Conservation (phyloP, 495 filamentous ascomycete genomes). For the Extremus antarcticus region DNA sequence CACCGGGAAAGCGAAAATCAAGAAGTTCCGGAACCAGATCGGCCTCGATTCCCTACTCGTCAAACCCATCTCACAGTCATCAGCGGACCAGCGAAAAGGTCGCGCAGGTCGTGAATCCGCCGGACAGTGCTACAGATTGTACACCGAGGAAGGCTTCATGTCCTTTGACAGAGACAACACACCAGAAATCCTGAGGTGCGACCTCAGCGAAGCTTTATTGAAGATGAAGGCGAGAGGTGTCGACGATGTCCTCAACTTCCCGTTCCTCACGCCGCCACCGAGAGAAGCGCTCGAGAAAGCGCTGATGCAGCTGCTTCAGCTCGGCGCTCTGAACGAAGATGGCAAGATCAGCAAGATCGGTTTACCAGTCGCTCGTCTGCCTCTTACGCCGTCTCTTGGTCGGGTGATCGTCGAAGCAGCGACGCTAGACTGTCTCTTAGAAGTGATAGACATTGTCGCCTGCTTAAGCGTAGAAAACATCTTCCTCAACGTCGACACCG, state of each 20-base stretch:
- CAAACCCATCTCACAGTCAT: constrained; percentile 85
- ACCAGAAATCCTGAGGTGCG: constrained; percentile 85
- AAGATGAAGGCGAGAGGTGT: constrained; percentile 91
- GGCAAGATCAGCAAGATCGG: constrained; percentile 68
- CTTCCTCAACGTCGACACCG: constrained; percentile 67
- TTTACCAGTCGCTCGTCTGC: constrained; percentile 65
- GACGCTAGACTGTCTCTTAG: constrained; percentile 58
- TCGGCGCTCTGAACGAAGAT: constrained; percentile 62
- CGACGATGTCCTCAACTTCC: constrained; percentile 70
- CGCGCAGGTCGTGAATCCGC: constrained; percentile 87
- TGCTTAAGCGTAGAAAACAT: constrained; percentile 82
- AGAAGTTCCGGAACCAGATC: constrained; percentile 74
- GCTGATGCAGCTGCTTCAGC: constrained; percentile 62
- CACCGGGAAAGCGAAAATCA: constrained; percentile 86
- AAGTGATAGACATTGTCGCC: constrained; percentile 86
- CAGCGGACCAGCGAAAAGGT: constrained; percentile 82
- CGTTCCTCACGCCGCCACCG: constrained; percentile 72
- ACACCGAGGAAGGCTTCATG: constrained; percentile 70
- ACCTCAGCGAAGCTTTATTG: constrained; percentile 73
- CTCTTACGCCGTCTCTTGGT: constrained; percentile 70
- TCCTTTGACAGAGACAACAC: constrained; percentile 59
- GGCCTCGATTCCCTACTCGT: constrained; percentile 85
- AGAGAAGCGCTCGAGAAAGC: constrained; percentile 73
- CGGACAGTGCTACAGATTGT: constrained; percentile 82
- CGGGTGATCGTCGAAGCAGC: constrained; percentile 75